Base-by-base conservation (phyloP, 805 yeast species). In the Vanderwaltozyma yarrowii region DNA sequence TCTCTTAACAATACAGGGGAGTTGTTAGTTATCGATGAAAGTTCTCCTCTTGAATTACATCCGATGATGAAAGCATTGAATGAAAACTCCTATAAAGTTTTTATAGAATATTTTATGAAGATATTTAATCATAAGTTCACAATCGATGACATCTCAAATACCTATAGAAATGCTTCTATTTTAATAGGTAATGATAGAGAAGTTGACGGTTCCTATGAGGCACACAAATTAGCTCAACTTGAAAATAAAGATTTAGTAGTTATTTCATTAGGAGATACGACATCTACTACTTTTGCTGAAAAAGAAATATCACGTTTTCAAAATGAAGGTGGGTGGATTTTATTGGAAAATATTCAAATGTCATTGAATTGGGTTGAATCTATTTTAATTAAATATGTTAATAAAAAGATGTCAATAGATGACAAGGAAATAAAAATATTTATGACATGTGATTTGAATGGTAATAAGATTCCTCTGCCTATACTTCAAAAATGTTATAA, bases 331-430 rank as follows among this genome's bases (percentile, higher is more conserved):
- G 49, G 56, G 1, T 86, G 95, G 95, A 56, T 89, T 0, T 49
- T 88, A 21, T 57, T 89, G 23, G 95, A 89, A 52, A 88, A 88
- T 51, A 64, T 84, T 11, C 95, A 89, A 42, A 70, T 81, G 68
- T 74, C 92, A 0, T 62, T 71, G 1, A 56, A 52, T 3, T 80
- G 94, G 86, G 60, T 83, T 20, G 72, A 69, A 12, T 51, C 63
- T 9, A 56, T 83, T 15, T 35, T 54, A 30, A 26, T 78, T 69
- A 35, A 73, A 69, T 46, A 51, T 55, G n/a, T 53, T 76, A 32
- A 66, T 61, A 23, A 46, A 53, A 3, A 33, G 63, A 1, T 40
- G 43, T 1, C 46, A 56, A 0, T 53, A 61, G 4, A 35, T 51
- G 0, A 53, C 6, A 26, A 4, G 36, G 19, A 4, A 19, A 29